Base-by-base conservation (phyloP, 176 grass and related monocot genomes). In the Poa pratensis region DNA sequence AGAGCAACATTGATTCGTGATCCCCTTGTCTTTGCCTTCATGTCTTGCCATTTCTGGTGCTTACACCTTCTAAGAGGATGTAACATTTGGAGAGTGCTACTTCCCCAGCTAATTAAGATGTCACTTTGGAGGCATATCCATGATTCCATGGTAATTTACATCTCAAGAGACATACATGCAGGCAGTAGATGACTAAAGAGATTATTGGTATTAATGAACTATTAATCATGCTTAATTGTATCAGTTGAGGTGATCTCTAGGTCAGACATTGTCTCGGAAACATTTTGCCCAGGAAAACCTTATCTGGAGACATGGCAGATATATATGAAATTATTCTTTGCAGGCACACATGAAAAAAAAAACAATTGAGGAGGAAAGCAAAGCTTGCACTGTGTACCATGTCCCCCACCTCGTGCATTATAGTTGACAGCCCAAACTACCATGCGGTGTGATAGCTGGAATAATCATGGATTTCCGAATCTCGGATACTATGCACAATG, bases 1-100 rank as follows among this genome's bases (percentile, higher is more conserved):
- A 65, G 14, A 80, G 19, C 22, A 13, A 55, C 83, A 83, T 65
- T 84, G 9, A 84, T 65, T 88, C 52, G n/a, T 40, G 32, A 53
- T 54, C 20, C 20, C 26, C 19, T 10, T 75, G 53, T 18, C 18
- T 75, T 80, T 65, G 32, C 82, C 50, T 80, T 34, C 27, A 64
- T 59, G 46, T 66, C 5, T 66, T 66, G 66, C 22, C 54, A 30
- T 65, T 24, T 49, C 9, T 34, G 12, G 13, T 32, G 35, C 14
- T 23, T 26, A 34, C 74, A 66, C 45, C 45, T 12, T 46, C 10
- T 46, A 9, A 46, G 45, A 46, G 10, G 45, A 46, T 46, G 10
- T 46, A 46, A 46, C 45, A 46, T 46, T 46, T 46, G 45, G 45
- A 12, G 30, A 87, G 86, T 14, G 23, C 9, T 20, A 11, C 37